Evolutionary conservation across 2,329 filamentous ascomycete species (phyloP).

Genomic region (Xylaria sp.): DNA sequence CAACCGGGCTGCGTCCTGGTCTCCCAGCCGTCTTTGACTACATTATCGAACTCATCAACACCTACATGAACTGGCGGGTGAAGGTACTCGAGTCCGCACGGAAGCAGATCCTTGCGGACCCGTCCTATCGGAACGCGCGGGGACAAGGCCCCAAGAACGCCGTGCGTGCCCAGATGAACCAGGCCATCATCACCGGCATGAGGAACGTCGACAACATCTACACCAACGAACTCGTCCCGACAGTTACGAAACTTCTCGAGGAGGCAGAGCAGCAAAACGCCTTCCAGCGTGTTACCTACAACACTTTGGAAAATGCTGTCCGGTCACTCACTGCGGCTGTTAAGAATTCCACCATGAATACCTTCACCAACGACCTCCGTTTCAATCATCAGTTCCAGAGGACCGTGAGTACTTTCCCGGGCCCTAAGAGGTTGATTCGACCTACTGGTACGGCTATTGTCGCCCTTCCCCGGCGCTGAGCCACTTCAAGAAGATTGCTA

Average conservation of each 20-base stretch:
- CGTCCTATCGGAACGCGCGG: neutral
- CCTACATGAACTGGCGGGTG: slow-evolving; percentile 24
- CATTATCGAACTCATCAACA: slow-evolving; percentile 10
- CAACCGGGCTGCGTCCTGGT: slow-evolving; percentile 15
- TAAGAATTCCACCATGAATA: neutral
- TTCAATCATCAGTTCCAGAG: neutral
- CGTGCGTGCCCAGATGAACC: neutral
- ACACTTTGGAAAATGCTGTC: neutral
- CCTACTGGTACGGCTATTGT: slow-evolving; percentile 27
- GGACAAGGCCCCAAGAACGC: neutral
- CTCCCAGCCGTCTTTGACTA: slow-evolving; percentile 20
- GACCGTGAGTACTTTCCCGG: neutral
- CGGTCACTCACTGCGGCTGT: neutral
- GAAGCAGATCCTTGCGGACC: neutral
- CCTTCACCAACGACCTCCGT: neutral
- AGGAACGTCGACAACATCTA: slow-evolving; percentile 4
- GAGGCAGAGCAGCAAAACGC: neutral
- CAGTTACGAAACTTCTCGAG: neutral
- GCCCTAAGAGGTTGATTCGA: neutral
- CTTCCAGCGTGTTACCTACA: neutral
- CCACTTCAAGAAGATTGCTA: neutral
- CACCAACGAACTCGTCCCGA: neutral
- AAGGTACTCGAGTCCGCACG: slow-evolving; percentile 9
- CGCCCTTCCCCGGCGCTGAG: neutral
- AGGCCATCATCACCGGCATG: neutral